Evolutionary conservation across 1,284 basidiomycete genomes (phyloP).

Genomic region (Cutaneotrichosporon cyanovorans): DNA sequence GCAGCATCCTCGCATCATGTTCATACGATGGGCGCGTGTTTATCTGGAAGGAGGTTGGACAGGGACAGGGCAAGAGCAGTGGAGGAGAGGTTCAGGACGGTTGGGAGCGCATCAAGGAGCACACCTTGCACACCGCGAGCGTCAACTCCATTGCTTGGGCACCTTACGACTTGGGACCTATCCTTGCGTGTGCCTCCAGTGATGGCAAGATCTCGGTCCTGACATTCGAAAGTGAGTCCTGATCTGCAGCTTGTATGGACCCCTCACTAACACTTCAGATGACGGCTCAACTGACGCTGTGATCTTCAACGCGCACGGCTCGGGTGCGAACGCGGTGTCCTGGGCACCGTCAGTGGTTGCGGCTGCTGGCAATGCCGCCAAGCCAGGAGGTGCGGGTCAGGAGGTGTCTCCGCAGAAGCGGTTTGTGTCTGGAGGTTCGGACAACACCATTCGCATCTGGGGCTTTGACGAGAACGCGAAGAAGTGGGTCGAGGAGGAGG

Average conservation of each 20-base stretch:
- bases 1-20: conserved; percentile 90
- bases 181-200: conserved; percentile 94
- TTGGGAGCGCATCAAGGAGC: conserved; percentile 96
- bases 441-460: conserved; percentile 95
- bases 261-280: conserved; percentile 56
- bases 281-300: conserved; percentile 95
- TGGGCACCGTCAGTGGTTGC: conserved; percentile 87
- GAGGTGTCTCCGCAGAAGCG: conserved; percentile 52
- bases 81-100: conserved; percentile 48
- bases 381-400: conserved; percentile 4
- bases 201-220: conserved; percentile 96
- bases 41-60: conserved; percentile 81
- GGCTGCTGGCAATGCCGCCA: conserved; percentile 5
- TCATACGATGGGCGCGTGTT: conserved; percentile 97
- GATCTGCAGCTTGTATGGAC: not conserved
- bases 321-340: conserved; percentile 93
- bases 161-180: conserved; percentile 92
- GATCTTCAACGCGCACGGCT: conserved; percentile 91
- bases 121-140: conserved; percentile 86
- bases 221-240: conserved; percentile 80
- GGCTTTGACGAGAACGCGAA: conserved; percentile 51
- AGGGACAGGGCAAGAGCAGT: conserved; percentile 36
- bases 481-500: conserved; percentile 83
- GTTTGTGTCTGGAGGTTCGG: conserved; percentile 92
- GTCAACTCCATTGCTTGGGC: conserved; percentile 97